Evolutionary conservation across 83 land plant species (phyloP).

Genomic region (Larix sibirica): DNA sequence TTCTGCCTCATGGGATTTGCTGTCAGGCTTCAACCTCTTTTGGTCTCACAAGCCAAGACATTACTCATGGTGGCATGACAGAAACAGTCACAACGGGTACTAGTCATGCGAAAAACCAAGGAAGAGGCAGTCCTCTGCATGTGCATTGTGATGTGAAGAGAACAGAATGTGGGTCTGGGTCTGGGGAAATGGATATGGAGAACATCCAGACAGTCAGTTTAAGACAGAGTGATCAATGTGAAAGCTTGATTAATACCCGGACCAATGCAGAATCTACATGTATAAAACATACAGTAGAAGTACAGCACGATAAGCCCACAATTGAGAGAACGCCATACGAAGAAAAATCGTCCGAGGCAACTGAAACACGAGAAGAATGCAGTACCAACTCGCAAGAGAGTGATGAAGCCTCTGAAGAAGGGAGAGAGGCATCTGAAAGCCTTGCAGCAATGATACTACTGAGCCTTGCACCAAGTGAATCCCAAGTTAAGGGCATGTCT

Average conservation of each 20-base stretch:
- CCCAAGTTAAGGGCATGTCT: conserved; percentile 9
- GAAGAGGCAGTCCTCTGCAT: not conserved
- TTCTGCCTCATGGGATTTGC: not conserved
- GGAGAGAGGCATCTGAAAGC: conserved; percentile 12
- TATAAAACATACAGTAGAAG: too few relatives aligned
- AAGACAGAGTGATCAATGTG: not conserved
- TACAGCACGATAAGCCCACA: not conserved
- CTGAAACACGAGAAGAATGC: not conserved
- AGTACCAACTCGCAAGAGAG: not conserved
- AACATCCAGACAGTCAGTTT: not conserved
- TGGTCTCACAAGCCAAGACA: not conserved
- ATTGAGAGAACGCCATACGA: not conserved
- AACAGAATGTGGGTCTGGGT: not conserved
- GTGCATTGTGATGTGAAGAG: conserved; percentile 4
- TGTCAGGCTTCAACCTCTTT: not conserved
- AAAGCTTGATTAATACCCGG: conserved; percentile 5
- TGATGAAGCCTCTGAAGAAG: conserved; percentile 5
- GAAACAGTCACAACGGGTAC: not conserved
- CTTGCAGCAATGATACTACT: conserved; percentile 18
- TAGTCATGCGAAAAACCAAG: not conserved
- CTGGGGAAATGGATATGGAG: not conserved
- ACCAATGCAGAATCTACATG: not conserved
- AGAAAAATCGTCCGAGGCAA: conserved; percentile 4
- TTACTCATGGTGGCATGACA: not conserved
- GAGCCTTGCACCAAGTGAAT: conserved; percentile 12